These are phyloP conservation scores for Termitomyces sp. DNA, from an alignment of 768 basidiomycete species.

Conservation along the genomic window DNA sequence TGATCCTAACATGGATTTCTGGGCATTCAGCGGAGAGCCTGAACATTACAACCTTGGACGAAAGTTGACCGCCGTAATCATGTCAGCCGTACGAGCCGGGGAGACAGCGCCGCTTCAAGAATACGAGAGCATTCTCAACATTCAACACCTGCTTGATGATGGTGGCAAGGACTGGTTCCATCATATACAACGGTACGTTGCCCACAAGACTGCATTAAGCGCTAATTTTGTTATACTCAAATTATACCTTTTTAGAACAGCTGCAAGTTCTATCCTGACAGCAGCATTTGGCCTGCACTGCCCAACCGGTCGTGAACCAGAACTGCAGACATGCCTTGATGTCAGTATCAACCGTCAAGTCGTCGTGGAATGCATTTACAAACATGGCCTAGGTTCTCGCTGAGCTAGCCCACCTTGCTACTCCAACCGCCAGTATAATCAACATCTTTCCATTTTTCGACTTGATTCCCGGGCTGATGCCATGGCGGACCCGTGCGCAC, in stretches of 20 bases:
- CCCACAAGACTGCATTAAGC: too few species aligned
- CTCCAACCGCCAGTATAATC: neutral
- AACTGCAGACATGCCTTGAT: neutral
- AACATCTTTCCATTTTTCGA: neutral
- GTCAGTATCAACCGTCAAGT: neutral
- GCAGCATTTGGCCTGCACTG: neutral
- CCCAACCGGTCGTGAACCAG: neutral
- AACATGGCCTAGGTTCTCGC: neutral
- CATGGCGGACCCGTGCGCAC: neutral
- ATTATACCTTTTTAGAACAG: neutral
- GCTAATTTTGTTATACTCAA: too few species aligned
- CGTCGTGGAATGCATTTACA: neutral
- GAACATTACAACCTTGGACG: neutral
- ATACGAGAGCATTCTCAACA: neutral
- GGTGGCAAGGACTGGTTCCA: neutral
- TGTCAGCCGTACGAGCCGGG: neutral
- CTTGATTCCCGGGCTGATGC: neutral
- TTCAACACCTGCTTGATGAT: neutral
- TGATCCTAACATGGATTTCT: neutral
- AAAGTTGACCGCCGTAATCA: neutral
- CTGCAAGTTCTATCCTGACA: neutral
- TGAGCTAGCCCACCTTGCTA: neutral
- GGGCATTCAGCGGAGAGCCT: neutral
- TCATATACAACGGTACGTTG: neutral
- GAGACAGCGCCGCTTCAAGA: neutral